These are phyloP conservation scores for Effrenium voratum DNA, from an alignment of 73 alveolate genomes.

Conservation along the genomic window DNA sequence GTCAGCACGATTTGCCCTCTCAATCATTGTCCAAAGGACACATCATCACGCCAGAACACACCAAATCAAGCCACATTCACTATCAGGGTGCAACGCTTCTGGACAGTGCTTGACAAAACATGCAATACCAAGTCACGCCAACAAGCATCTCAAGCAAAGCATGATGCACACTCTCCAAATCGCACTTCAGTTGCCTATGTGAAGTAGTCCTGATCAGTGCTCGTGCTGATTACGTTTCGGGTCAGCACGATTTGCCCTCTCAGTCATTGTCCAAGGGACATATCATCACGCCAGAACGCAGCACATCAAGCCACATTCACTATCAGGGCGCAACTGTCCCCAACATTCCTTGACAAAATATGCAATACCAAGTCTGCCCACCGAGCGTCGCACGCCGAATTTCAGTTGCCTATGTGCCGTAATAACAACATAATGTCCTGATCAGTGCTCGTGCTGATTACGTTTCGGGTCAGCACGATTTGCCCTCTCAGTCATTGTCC, in stretches of 20 bases:
- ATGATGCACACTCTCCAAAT: background rate
- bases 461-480: background rate
- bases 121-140: background rate
- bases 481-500: conserved; percentile 3
- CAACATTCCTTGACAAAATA: background rate
- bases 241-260: background rate
- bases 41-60: too few relatives aligned
- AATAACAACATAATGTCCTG: too few relatives aligned
- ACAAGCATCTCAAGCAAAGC: background rate
- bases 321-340: too few relatives aligned
- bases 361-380: background rate
- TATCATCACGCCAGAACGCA: too few relatives aligned
- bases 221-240: background rate
- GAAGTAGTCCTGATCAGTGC: background rate
- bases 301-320: too few relatives aligned
- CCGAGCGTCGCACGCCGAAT: too few relatives aligned
- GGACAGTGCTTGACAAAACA: background rate
- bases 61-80: too few relatives aligned
- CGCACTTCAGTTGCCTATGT: background rate
- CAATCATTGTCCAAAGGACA: background rate
- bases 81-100: too few relatives aligned
- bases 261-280: background rate
- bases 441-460: conserved; percentile 8
- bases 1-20: background rate
- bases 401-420: too few relatives aligned